phyloP scores from a whole-genome alignment of 2,329 filamentous ascomycete species.

The Pezicula neosporulosa region DNA sequence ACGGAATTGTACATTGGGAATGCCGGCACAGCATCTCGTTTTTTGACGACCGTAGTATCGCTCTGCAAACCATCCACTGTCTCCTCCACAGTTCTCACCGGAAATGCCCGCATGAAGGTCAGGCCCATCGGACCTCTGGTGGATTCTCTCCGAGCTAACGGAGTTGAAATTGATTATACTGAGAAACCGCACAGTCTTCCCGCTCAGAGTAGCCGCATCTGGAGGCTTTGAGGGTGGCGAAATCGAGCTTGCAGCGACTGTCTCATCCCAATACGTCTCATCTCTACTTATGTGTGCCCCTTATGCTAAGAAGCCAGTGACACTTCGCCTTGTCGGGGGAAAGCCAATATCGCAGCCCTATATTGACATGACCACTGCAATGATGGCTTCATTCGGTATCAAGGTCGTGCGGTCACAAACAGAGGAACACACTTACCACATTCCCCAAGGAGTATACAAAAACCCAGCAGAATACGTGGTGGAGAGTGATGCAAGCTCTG shows the following conservation, averaged over 20 bases:
- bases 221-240: slow-evolving; percentile 80
- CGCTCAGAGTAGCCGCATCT: slow-evolving; percentile 76
- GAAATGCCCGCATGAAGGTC: slow-evolving; percentile 94
- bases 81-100: slow-evolving; percentile 77
- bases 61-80: slow-evolving; percentile 67
- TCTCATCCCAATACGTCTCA: slow-evolving; percentile 98
- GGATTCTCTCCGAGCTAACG: slow-evolving; percentile 82
- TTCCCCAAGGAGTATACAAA: slow-evolving; percentile 77
- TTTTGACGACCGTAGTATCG: slow-evolving; percentile 87
- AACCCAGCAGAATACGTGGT: slow-evolving; percentile 86
- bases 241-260: slow-evolving; percentile 89
- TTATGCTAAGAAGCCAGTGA: slow-evolving; percentile 92
- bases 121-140: slow-evolving; percentile 91
- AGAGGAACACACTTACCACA: slow-evolving; percentile 89
- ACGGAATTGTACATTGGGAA: slow-evolving; percentile 90
- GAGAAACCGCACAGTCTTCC: slow-evolving; percentile 83
- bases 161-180: slow-evolving; percentile 81
- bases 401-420: slow-evolving; percentile 70
- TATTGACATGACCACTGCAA: slow-evolving; percentile 97
- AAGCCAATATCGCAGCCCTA: slow-evolving; percentile 97
- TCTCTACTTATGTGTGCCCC: slow-evolving; percentile 95
- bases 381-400: slow-evolving; percentile 94
- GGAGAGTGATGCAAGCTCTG: slow-evolving; percentile 96
- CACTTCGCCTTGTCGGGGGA: slow-evolving; percentile 84
- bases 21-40: slow-evolving; percentile 91